Percentiles rank a stretch among this genome's conserved stretches.
phyloP scores from a whole-genome alignment of 768 basidiomycete species.

The Leccinum uliginosum region DNA sequence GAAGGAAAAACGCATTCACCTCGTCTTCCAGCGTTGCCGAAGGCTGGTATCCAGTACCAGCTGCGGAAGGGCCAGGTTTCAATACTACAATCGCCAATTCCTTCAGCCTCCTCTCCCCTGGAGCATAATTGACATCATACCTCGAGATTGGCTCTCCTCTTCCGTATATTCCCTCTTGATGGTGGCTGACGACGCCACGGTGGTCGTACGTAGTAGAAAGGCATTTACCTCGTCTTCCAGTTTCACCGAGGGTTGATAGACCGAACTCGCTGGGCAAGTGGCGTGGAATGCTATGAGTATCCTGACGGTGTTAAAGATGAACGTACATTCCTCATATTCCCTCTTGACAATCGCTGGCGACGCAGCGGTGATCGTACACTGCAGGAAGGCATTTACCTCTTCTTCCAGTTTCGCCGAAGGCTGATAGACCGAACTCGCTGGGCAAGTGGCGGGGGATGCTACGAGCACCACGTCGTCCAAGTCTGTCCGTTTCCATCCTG shows the following conservation, averaged over 20 bases:
- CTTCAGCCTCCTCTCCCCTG: neutral
- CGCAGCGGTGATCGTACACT: too few species aligned
- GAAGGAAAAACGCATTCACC: slow-evolving; percentile 2
- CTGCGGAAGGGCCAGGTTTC: neutral
- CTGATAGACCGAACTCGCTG: neutral
- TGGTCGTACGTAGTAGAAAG: neutral
- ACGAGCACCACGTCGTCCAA: neutral
- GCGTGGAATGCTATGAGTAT: neutral
- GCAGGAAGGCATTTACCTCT: slow-evolving; percentile 2
- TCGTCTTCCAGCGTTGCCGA: slow-evolving; percentile 4
- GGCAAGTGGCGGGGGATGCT: neutral
- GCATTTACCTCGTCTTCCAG: slow-evolving; percentile 4
- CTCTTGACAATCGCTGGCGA: neutral
- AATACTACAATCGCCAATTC: neutral
- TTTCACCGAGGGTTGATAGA: neutral
- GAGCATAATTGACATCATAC: neutral
- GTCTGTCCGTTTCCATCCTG: neutral
- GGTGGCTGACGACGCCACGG: neutral
- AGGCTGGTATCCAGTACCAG: neutral
- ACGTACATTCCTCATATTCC: neutral
- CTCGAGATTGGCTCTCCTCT: neutral
- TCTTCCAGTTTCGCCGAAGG: slow-evolving; percentile 3
- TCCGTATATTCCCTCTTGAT: neutral
- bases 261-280: neutral
- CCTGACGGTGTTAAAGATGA: neutral